Conservation (phyloP, 2,329 filamentous ascomycete genomes). For the Tolypocladium ovalisporum region DNA sequence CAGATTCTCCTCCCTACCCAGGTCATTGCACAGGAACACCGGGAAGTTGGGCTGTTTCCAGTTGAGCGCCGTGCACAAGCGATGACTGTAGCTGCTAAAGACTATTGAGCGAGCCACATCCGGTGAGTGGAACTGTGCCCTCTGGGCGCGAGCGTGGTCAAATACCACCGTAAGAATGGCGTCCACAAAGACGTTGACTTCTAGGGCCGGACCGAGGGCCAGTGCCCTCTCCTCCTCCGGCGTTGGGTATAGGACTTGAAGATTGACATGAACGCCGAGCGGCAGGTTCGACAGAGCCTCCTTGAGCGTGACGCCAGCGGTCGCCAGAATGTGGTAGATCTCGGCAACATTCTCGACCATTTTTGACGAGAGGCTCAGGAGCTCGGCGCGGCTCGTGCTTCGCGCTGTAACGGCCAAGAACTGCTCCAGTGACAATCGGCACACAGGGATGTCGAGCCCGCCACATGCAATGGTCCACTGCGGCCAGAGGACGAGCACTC, state of each 20-base stretch:
- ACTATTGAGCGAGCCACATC: slow-evolving; percentile 77
- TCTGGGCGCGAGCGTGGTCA: slow-evolving; percentile 67
- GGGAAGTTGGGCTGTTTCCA: slow-evolving; percentile 99
- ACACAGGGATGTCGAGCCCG: slow-evolving; percentile 71
- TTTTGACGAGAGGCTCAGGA: slow-evolving; percentile 31
- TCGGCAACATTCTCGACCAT: slow-evolving; percentile 46
- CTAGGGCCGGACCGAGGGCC: slow-evolving; percentile 61
- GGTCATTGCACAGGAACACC: slow-evolving; percentile 87
- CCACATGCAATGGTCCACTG: slow-evolving; percentile 69
- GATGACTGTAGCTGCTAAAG: slow-evolving; percentile 86
- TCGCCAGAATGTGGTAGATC: slow-evolving; percentile 61
- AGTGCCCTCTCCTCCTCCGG: slow-evolving; percentile 58
- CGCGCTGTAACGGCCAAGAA: slow-evolving; percentile 45
- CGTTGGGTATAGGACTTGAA: slow-evolving; percentile 85
- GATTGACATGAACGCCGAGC: slow-evolving; percentile 71
- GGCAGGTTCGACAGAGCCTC: slow-evolving; percentile 70
- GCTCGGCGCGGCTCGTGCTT: slow-evolving; percentile 29
- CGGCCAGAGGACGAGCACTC: slow-evolving; percentile 78
- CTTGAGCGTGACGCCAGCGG: slow-evolving; percentile 67
- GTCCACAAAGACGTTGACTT: slow-evolving; percentile 83
- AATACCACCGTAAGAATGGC: slow-evolving; percentile 77
- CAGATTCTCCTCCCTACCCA: slow-evolving; percentile 51
- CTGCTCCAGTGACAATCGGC: slow-evolving; percentile 63
- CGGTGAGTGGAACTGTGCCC: slow-evolving; percentile 51
- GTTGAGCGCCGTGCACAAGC: slow-evolving; percentile 86